These are phyloP conservation scores for Tricladium varicosporioides DNA, from an alignment of 2,329 filamentous ascomycete genomes.

Conservation along the genomic window DNA sequence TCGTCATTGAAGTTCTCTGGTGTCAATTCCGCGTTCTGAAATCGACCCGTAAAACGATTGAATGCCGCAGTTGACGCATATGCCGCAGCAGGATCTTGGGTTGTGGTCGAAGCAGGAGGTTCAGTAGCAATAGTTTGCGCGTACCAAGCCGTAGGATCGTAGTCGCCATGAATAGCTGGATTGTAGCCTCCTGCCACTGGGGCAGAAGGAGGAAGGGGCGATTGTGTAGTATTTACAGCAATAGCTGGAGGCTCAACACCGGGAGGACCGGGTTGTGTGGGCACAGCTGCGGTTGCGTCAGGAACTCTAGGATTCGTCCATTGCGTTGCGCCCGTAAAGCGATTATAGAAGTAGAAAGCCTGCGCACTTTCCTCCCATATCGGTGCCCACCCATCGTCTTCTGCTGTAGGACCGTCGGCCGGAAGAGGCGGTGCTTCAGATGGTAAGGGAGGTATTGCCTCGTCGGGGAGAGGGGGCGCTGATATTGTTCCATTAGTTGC, in stretches of 20 bases:
- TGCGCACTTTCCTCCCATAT: conserved; percentile 69
- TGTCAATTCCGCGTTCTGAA: conserved; percentile 65
- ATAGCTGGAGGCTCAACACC: conserved; percentile 32
- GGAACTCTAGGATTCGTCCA: conserved; percentile 85
- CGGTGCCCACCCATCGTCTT: conserved; percentile 77
- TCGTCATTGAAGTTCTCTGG: conserved; percentile 82
- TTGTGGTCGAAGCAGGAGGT: conserved; percentile 29
- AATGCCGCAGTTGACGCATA: conserved; percentile 75
- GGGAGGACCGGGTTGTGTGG: conserved; percentile 22
- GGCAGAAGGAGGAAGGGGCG: conserved; percentile 28
- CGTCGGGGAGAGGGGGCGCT: conserved; percentile 42
- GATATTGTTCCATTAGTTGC: conserved; percentile 22
- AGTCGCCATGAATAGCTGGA: conserved; percentile 92
- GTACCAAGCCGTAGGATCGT: conserved; percentile 95
- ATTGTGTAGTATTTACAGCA: conserved; percentile 15
- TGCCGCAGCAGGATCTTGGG: conserved; percentile 43
- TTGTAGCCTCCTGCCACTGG: conserved; percentile 77
- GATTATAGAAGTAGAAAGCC: conserved; percentile 83
- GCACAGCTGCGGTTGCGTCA: conserved; percentile 30
- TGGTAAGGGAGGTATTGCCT: conserved; percentile 39
- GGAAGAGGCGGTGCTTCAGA: conserved; percentile 47
- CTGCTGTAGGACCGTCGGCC: conserved; percentile 38
- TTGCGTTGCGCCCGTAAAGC: conserved; percentile 70
- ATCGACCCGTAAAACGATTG: conserved; percentile 86
- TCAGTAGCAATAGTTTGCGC: conserved; percentile 55